phyloP scores from a whole-genome alignment of 202 grass and related monocot genomes.

The Carex arenaria region DNA sequence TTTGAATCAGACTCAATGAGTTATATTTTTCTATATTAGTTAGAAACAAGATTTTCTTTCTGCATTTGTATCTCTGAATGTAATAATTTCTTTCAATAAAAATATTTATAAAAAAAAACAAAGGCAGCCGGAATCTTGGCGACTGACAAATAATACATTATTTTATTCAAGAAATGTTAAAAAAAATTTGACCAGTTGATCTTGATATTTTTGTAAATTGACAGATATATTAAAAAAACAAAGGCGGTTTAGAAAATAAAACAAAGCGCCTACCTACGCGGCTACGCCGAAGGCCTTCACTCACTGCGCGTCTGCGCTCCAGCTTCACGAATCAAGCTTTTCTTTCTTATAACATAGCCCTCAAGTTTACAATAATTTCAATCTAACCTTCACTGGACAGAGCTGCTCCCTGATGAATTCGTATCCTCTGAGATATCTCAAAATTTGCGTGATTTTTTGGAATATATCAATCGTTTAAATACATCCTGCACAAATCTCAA shows the following conservation, averaged over 20 bases:
- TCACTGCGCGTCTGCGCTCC: background rate
- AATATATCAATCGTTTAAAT: too few species aligned
- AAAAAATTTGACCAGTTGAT: background rate
- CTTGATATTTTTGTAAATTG: conserved; percentile 4
- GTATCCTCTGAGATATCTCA: too few species aligned
- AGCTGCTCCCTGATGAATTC: background rate
- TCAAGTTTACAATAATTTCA: background rate
- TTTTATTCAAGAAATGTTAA: background rate
- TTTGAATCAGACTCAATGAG: too few species aligned
- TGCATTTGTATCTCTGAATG: too few species aligned
- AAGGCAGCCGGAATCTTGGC: background rate
- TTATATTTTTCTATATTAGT: too few species aligned
- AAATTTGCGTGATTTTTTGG: too few species aligned
- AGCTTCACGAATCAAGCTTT: background rate
- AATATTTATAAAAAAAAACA: background rate
- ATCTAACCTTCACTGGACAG: background rate
- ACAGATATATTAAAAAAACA: background rate
- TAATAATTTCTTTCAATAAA: too few species aligned
- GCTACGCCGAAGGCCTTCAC: background rate
- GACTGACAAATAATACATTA: background rate
- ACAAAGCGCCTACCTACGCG: background rate
- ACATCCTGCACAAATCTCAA: too few species aligned
- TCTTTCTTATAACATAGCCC: background rate
- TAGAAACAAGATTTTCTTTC: too few species aligned
- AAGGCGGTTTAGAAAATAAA: background rate